phyloP scores from a whole-genome alignment of 73 alveolate species.

The Loxodes magnus region DNA sequence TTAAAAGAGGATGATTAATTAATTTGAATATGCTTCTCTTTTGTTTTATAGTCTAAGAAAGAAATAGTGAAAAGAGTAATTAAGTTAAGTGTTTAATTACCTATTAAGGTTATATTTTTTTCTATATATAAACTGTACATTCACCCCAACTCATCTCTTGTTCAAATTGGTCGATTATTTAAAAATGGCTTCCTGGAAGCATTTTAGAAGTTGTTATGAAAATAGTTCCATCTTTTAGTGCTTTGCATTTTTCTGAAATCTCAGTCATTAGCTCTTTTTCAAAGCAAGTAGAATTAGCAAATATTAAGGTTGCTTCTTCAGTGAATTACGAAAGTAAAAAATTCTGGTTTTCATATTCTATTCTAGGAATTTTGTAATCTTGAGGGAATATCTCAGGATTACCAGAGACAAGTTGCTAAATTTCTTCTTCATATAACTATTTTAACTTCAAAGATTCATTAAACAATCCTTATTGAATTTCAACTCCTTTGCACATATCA shows the following conservation, averaged over 20 bases:
- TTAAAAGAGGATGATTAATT: no score
- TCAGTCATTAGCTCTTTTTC: slow-evolving; percentile 58
- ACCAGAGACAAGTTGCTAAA: not conserved
- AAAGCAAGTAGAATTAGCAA: slow-evolving; percentile 86
- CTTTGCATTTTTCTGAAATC: slow-evolving; percentile 48
- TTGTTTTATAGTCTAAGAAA: no score
- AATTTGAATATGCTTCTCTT: no score
- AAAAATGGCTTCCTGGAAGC: slow-evolving; percentile 58
- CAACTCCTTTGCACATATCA: slow-evolving; percentile 70
- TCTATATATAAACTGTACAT: slow-evolving; percentile 69
- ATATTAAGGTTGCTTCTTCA: slow-evolving; percentile 66
- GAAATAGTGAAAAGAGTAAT: no score
- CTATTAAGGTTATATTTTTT: slow-evolving; percentile 32
- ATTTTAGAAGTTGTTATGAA: slow-evolving; percentile 67
- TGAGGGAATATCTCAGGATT: not conserved
- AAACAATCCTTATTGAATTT: slow-evolving; percentile 42
- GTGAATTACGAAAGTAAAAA: slow-evolving; percentile 47
- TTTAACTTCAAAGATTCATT: not conserved
- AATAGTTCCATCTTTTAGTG: slow-evolving; percentile 46
- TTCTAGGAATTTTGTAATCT: not conserved
- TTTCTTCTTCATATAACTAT: not conserved
- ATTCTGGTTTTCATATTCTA: slow-evolving; percentile 18
- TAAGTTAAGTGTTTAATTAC: not conserved
- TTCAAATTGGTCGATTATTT: slow-evolving; percentile 65
- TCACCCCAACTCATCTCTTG: slow-evolving; percentile 79